These are phyloP conservation scores for Pseudocercospora crystallina DNA, from an alignment of 2,329 filamentous ascomycete species.

Conservation along the genomic window DNA sequence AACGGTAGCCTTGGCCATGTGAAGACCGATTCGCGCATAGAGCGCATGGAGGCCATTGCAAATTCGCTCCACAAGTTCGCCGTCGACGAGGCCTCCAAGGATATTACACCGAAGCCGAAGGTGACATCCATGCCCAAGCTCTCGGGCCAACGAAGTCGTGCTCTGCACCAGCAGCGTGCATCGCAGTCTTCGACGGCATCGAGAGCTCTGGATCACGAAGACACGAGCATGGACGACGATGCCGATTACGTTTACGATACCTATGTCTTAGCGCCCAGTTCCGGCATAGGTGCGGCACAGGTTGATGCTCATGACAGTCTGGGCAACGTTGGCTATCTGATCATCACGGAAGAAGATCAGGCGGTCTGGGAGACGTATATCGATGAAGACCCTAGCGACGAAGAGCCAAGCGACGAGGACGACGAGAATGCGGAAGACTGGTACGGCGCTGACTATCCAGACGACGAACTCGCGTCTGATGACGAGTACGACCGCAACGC, in stretches of 20 bases:
- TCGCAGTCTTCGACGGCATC: slow-evolving; percentile 8
- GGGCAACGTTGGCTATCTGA: slow-evolving; percentile 46
- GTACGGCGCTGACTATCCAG: slow-evolving; percentile 77
- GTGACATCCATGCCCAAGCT: slow-evolving; percentile 30
- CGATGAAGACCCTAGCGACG: slow-evolving; percentile 52
- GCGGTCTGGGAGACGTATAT: slow-evolving; percentile 59
- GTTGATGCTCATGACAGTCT: slow-evolving; percentile 30
- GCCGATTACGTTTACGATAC: slow-evolving; percentile 64
- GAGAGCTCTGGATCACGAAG: slow-evolving; percentile 26
- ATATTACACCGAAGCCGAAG: slow-evolving; percentile 18
- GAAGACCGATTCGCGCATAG: slow-evolving; percentile 1
- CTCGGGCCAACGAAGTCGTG: slow-evolving; percentile 27
- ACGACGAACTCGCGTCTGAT: slow-evolving; percentile 73
- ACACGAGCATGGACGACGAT: slow-evolving; percentile 44
- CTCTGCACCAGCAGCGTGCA: slow-evolving; percentile 25
- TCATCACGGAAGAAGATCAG: slow-evolving; percentile 53
- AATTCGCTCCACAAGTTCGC: slow-evolving; percentile 30
- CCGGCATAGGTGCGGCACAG: slow-evolving; percentile 30
- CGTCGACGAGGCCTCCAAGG: slow-evolving; percentile 25
- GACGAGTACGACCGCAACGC: slow-evolving; percentile 57
- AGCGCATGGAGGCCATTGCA: slow-evolving; percentile 25
- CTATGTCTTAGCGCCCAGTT: slow-evolving; percentile 50
- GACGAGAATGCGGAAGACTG: slow-evolving; percentile 73
- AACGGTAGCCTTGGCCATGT: slow-evolving; percentile 1
- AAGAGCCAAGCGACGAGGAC: slow-evolving; percentile 60